Conservation (phyloP, 2,329 filamentous ascomycete genomes). For the Penicillium brevicompactum region DNA sequence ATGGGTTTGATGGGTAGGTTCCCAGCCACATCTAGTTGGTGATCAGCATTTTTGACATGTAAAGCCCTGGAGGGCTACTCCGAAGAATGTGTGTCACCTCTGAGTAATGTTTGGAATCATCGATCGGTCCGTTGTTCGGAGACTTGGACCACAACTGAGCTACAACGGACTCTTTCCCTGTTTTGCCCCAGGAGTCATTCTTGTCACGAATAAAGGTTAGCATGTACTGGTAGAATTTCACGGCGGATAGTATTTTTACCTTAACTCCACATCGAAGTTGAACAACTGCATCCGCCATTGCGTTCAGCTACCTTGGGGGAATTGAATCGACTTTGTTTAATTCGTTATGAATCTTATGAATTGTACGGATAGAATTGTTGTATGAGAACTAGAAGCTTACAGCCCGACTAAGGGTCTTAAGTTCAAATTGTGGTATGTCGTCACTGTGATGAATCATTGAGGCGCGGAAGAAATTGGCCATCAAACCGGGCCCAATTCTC, state of each 20-base stretch:
- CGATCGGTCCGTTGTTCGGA: constrained; percentile 63
- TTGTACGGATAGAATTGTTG: no score
- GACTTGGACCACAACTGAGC: constrained; percentile 67
- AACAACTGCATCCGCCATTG: constrained; percentile 55
- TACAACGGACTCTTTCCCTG: constrained; percentile 66
- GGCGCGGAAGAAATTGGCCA: not conserved
- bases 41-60: not conserved
- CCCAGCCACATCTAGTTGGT: constrained; percentile 70
- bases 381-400: not conserved
- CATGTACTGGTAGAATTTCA: not conserved
- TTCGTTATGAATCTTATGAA: no score
- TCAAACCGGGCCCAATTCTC: not conserved
- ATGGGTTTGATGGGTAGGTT: constrained; percentile 72
- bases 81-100: no score
- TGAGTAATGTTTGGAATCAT: constrained; percentile 65
- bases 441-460: constrained; percentile 9
- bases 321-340: no score
- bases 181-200: constrained; percentile 72
- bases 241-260: constrained; percentile 23
- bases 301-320: not conserved
- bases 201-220: constrained; percentile 26
- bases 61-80: no score
- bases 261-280: constrained; percentile 59
- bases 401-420: not conserved
- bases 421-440: constrained; percentile 5